Percentiles rank a stretch among this genome's conserved stretches.
These are phyloP conservation scores for Zelopaecilomyces penicillatus DNA, from an alignment of 2,329 filamentous ascomycete species.

Conservation along the genomic window DNA sequence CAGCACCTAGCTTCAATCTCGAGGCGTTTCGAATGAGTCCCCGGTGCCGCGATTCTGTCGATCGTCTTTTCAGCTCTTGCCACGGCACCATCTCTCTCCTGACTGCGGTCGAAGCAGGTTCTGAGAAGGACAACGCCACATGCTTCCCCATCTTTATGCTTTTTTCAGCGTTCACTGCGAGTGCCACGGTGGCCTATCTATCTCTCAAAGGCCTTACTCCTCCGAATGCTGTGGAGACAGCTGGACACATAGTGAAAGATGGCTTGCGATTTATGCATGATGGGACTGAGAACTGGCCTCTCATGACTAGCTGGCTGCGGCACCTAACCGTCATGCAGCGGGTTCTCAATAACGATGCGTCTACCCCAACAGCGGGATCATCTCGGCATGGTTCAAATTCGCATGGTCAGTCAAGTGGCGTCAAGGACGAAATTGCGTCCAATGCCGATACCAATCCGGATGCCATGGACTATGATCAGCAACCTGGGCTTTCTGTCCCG, in stretches of 20 bases:
- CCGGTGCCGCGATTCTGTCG: slow-evolving; percentile 44
- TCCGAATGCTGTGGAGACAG: slow-evolving; percentile 47
- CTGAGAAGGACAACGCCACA: slow-evolving; percentile 50
- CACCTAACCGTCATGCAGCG: slow-evolving; percentile 55
- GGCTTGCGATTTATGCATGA: slow-evolving; percentile 52
- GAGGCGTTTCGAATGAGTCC: slow-evolving; percentile 45
- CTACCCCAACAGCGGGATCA: slow-evolving; percentile 22
- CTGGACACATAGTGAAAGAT: slow-evolving; percentile 48
- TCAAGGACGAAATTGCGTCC: slow-evolving; percentile 48
- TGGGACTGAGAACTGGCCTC: slow-evolving; percentile 50
- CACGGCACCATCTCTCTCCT: slow-evolving; percentile 50
- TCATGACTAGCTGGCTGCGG: slow-evolving; percentile 51
- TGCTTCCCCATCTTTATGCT: slow-evolving; percentile 57
- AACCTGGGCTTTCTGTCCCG: slow-evolving; percentile 14
- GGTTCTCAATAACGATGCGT: slow-evolving; percentile 47
- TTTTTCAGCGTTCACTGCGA: slow-evolving; percentile 53
- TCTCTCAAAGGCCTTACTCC: slow-evolving; percentile 54
- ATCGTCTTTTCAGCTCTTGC: slow-evolving; percentile 49
- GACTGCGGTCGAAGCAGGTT: slow-evolving; percentile 45
- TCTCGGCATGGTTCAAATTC: slow-evolving; percentile 26
- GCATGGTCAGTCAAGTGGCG: slow-evolving; percentile 20
- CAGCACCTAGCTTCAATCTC: slow-evolving; percentile 40
- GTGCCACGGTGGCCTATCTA: slow-evolving; percentile 52
- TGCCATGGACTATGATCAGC: slow-evolving; percentile 49
- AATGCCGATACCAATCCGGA: slow-evolving; percentile 48